Evolutionary conservation across 257 asterid species (phyloP), one percentile per base, ranked within the genome.

Genomic region (Ilex asprella): DNA sequence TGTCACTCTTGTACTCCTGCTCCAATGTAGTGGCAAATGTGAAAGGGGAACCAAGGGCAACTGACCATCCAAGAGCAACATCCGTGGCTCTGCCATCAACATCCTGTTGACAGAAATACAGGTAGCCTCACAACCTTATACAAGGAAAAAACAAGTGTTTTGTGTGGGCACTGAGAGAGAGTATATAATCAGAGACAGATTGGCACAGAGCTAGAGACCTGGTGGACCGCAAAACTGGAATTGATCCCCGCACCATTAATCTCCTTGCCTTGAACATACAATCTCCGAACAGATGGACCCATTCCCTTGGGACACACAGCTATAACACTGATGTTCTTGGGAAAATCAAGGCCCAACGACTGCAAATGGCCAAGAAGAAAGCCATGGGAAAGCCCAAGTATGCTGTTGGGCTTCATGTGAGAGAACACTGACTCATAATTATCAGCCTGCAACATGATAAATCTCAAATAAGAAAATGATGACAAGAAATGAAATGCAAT

Each of bases 261-360:
- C 75, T 91, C 96, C 73, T 91, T 91, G 66, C 98, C 98, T 72
- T 91, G 98, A 58, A 91, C 93, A 43, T 91, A 91, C 66, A 91
- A 76, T 84, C 98, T 81, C 79, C 98, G 85, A 50, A 91, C 98
- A 13, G 98, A 91, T 5, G 98, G 98, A n/a, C 98, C 98, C 98
- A 91, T 91, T 63, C 98, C 98, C 86, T 91, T 91, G 63, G 98
- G 98, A 53, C 98, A 91, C 50, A 91, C 96, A 62, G 98, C 98
- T 66, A 86, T 78, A 39, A 91, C 96, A 55, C 98, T 91, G 32
- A 88, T 74, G 78, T 91, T 81, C 74, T 88, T 88, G 7, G 98
- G 98, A 56, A 91, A 91, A 68, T 91, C 96, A 30, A 73, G 78
- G 58, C 88, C 97, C 76, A 69, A 55, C 0, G 98, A 88, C 81